phyloP scores from a whole-genome alignment of 1,139 yeast species.

The Trichomonascaceae sp. region DNA sequence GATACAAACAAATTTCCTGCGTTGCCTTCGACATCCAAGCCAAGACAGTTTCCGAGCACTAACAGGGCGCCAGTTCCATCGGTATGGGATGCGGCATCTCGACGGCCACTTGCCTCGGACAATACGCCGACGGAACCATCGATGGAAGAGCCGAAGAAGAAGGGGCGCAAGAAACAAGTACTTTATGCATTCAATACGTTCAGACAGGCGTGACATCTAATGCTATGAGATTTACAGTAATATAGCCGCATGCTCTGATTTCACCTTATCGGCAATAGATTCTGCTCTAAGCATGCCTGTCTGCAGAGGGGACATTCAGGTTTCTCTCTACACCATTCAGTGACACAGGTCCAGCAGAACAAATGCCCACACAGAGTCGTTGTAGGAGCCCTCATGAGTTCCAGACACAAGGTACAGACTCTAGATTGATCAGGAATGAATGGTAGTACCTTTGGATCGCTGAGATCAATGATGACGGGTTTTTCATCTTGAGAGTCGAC shows the following conservation, averaged over 20 bases:
- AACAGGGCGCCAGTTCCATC: slow-evolving; percentile 3
- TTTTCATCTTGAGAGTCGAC: background rate
- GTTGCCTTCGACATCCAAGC: slow-evolving; percentile 1
- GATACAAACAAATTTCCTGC: slow-evolving; percentile 2
- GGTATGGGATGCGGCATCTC: background rate
- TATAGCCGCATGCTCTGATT: too few species aligned
- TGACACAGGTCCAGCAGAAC: slow-evolving; percentile 88
- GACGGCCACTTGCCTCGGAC: background rate
- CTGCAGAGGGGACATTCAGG: slow-evolving; percentile 93
- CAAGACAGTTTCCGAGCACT: background rate
- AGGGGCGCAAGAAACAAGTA: slow-evolving; percentile 24
- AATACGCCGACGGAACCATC: slow-evolving; percentile 4
- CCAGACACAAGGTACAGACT: slow-evolving; percentile 76
- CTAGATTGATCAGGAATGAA: slow-evolving; percentile 69
- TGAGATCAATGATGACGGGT: slow-evolving; percentile 40
- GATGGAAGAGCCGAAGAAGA: slow-evolving; percentile 14
- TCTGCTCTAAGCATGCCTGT: slow-evolving; percentile 66
- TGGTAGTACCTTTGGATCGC: slow-evolving; percentile 52
- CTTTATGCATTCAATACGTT: slow-evolving; percentile 20
- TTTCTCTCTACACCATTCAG: slow-evolving; percentile 80
- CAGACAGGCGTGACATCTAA: background rate
- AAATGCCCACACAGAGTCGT: slow-evolving; percentile 88
- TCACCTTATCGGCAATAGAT: slow-evolving; percentile 59
- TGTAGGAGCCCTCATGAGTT: slow-evolving; percentile 74
- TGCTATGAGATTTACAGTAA: background rate